Percentiles rank a stretch among this genome's conserved stretches.
Evolutionary conservation across 2,329 filamentous ascomycete species (phyloP).

Genomic region (Aureobasidium sp.): DNA sequence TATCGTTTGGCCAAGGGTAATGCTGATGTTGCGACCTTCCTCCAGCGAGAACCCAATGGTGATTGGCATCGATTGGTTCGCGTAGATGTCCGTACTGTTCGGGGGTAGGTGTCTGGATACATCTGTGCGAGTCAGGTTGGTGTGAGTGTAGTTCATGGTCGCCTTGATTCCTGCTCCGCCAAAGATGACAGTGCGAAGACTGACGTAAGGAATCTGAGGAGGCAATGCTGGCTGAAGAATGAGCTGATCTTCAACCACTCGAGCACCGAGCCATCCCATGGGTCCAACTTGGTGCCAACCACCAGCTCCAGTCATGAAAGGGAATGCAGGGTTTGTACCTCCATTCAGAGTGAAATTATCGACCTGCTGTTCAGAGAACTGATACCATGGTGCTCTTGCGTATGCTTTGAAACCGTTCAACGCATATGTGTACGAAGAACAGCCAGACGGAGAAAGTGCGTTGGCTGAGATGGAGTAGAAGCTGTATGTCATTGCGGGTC

Average conservation of each 20-base stretch:
- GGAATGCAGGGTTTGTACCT: conserved; percentile 61
- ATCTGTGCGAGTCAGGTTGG: conserved; percentile 49
- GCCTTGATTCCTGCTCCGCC: conserved; percentile 58
- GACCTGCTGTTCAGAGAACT: conserved; percentile 62
- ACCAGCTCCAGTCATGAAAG: conserved; percentile 64
- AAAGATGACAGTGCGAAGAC: conserved; percentile 60
- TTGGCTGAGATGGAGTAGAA: conserved; percentile 63
- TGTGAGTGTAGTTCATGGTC: conserved; percentile 57
- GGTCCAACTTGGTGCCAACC: conserved; percentile 61
- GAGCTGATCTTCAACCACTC: conserved; percentile 52
- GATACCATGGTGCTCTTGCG: conserved; percentile 59
- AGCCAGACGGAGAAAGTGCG: conserved; percentile 58
- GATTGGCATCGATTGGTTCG: conserved; percentile 50
- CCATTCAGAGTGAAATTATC: conserved; percentile 57
- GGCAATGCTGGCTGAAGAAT: conserved; percentile 59
- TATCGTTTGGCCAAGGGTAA: conserved; percentile 41
- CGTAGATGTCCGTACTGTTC: conserved; percentile 50
- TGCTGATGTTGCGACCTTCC: conserved; percentile 38
- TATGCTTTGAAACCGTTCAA: conserved; percentile 59
- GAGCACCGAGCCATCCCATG: conserved; percentile 61
- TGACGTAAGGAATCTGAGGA: conserved; percentile 55
- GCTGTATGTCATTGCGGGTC: conserved; percentile 67
- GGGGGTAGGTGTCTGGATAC: conserved; percentile 37
- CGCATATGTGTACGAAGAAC: conserved; percentile 61
- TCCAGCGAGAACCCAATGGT: conserved; percentile 36